Base-by-base conservation (phyloP, 202 grass and related monocot genomes). In the Bolboschoenoplectus hybrid region DNA sequence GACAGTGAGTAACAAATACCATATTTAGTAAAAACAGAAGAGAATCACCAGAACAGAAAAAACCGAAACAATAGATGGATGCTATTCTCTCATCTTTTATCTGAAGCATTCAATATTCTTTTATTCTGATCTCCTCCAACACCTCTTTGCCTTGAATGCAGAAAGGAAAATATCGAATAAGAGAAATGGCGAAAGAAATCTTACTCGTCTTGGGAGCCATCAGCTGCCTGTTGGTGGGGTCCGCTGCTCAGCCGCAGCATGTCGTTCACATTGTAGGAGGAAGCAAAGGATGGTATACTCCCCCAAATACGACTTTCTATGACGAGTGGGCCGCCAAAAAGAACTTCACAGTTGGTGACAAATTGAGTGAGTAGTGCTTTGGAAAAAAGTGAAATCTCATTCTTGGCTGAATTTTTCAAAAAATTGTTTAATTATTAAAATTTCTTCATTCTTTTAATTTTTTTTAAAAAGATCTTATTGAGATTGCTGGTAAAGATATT, bases 221-320 rank as follows among this genome's bases (percentile, higher is more conserved):
- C 58, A 86, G 88, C 19, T 91, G 87, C 81, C 83, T 95, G 78
- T 63, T 90, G 44, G 68, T 47, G 55, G 95, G 87, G 39, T 88
- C 91, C 14, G 79, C 52, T 0, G 92, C 89, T 81, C 90, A 91
- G 19, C 46, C 87, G 0, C 81, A 87, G 70, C 93, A 96, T 88
- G 92, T 99, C 44, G 92, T 99, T 57, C 93, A 96, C 89, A 96
- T 99, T 34, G 92, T 99, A 52, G 97, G 97, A 45, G 92, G 91
- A 52, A 86, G 89, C 86, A 91, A 91, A 32, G 97, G 97, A 45
- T 99, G 97, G 97, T 84, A 55, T 56, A 86, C 89, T 73, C 93
- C 97, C 49, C 87, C 87, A 3, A 94, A 92, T 80, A 56, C 55
- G 45, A 99, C 97, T 9, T 99, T 92, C 87, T 99, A 96, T 82